Conservation (phyloP, 345 rosid species). For the Populus ilicifolia region DNA sequence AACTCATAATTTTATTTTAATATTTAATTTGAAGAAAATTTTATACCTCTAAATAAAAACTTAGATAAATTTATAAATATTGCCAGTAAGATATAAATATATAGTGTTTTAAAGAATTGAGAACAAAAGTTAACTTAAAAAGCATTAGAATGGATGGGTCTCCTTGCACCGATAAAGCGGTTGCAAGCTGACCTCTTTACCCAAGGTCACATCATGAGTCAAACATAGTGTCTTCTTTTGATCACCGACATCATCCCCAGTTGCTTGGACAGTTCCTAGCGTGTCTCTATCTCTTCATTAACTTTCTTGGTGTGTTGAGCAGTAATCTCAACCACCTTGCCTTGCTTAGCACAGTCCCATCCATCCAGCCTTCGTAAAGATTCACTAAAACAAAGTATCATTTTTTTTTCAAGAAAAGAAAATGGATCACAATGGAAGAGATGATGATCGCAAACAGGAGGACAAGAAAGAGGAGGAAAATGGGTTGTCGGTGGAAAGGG, state of each 20-base stretch:
- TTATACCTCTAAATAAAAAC: too few species aligned
- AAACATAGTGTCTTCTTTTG: too few species aligned
- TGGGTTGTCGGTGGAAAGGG: slow-evolving; percentile 10
- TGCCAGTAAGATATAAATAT: too few species aligned
- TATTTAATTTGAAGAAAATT: too few species aligned
- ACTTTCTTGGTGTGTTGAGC: background rate
- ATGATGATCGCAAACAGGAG: background rate
- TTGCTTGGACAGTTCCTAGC: background rate
- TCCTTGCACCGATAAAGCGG: too few species aligned
- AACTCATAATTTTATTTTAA: too few species aligned
- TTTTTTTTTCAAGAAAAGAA: background rate
- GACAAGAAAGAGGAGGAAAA: background rate
- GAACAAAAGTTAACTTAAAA: too few species aligned
- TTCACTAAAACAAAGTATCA: background rate
- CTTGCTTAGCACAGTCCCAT: background rate
- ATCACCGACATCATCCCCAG: background rate
- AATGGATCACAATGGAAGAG: background rate
- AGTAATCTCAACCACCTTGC: background rate
- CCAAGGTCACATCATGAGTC: too few species aligned
- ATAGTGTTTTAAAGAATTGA: too few species aligned
- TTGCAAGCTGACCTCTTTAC: too few species aligned
- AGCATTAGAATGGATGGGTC: too few species aligned
- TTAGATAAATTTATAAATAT: too few species aligned
- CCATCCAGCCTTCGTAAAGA: background rate
- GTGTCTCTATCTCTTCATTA: background rate